A percentile compares a stretch with the other conserved stretches of the same genome.
phyloP scores from a whole-genome alignment of 169 alveolate genomes.

The Toxoplasma gondii region DNA sequence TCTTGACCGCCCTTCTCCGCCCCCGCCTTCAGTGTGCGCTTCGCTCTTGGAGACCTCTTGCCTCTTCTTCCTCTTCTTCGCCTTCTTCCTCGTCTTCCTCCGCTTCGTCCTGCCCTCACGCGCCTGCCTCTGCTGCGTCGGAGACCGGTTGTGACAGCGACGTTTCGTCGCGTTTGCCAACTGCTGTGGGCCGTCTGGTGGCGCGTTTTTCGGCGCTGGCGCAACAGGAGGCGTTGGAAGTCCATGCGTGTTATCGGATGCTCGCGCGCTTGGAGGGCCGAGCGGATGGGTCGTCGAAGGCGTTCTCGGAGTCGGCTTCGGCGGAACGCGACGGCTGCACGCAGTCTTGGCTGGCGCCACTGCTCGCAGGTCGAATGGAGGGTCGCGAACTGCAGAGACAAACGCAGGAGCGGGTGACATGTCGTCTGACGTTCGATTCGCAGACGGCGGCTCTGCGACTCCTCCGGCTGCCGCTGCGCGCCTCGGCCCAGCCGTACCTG shows the following conservation, averaged over 20 bases:
- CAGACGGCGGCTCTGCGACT: background rate
- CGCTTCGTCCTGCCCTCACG: too few species aligned
- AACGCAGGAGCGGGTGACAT: background rate
- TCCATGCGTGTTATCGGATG: background rate
- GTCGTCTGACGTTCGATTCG: background rate
- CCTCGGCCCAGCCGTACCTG: conserved; percentile 3
- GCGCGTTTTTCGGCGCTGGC: background rate
- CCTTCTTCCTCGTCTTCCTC: too few species aligned
- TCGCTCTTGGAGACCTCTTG: conserved; percentile 23
- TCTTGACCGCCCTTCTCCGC: conserved; percentile 36
- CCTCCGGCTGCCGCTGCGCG: background rate
- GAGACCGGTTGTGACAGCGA: background rate
- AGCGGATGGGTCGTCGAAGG: background rate
- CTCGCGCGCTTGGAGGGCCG: background rate
- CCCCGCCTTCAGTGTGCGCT: conserved; percentile 18
- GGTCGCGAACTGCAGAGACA: background rate
- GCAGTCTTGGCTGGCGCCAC: background rate
- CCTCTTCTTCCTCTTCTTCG: background rate
- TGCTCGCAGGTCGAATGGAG: conserved; percentile 16
- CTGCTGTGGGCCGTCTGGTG: conserved; percentile 33
- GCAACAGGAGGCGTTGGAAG: conserved; percentile 35
- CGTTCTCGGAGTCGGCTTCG: background rate
- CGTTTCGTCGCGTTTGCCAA: background rate
- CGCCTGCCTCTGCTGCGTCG: background rate
- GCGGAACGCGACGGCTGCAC: conserved; percentile 16